Evolutionary conservation across 208 protist species (phyloP).

Genomic region (Trypanosoma cruzi): DNA sequence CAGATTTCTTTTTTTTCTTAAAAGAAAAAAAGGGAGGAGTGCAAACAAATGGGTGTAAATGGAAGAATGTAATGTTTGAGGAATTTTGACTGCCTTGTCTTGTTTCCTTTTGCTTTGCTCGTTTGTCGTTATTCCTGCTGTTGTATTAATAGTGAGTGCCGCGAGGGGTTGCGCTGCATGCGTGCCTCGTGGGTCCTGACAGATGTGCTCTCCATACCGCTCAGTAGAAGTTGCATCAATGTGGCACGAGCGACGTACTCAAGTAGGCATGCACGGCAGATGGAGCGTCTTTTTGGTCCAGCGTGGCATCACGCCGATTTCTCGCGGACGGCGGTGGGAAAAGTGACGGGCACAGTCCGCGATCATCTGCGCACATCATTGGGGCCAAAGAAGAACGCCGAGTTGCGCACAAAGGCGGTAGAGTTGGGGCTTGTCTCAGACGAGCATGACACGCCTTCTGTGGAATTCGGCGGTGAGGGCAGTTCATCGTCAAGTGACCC

Average conservation of each 20-base stretch:
- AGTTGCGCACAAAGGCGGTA: conserved; percentile 14
- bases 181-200: conserved; percentile 3
- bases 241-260: conserved; percentile 4
- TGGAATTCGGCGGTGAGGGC: neutral
- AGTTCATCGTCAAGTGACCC: conserved; percentile 30
- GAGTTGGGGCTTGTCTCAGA: conserved; percentile 18
- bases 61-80: neutral
- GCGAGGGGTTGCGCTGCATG: neutral
- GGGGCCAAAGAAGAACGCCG: neutral
- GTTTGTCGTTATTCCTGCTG: neutral
- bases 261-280: conserved; percentile 43
- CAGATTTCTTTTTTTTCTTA: no score
- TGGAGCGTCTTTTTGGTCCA: conserved; percentile 43
- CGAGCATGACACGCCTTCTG: neutral
- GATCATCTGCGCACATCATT: neutral
- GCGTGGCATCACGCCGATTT: conserved; percentile 47
- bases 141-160: neutral
- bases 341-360: neutral
- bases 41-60: neutral
- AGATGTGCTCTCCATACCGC: neutral
- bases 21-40: no score
- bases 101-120: conserved; percentile 2
- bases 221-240: neutral
- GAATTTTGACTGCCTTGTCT: neutral
- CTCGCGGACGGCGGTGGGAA: neutral